Evolutionary conservation across 2,329 filamentous ascomycete genomes (phyloP), one percentile per base, ranked within the genome.

Genomic region (Fusarium concolor): DNA sequence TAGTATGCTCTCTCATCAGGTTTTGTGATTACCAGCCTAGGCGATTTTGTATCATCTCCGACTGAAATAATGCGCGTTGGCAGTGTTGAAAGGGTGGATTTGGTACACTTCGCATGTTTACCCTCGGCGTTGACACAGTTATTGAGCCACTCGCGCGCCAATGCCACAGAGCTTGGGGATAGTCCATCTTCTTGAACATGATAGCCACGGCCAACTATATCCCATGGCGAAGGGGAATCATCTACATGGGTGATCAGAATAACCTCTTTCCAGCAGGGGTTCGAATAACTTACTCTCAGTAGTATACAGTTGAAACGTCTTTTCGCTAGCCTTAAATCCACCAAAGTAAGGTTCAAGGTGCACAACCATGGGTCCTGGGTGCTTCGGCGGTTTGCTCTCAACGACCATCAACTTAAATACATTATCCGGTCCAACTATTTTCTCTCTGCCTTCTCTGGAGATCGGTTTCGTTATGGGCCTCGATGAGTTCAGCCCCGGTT

Each of bases 251-350:
- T 12, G 4, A 5, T 53, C 4, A 47, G 29, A 20, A 20, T 20
- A 2, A 12, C 4, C 4, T 6, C 3, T 4, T 26, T 14, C 3
- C 10, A 18, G 0, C 0, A 4, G 2, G 6, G 20, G 3, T 1
- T 2, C 17, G 9, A n/a, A n/a, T 9, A 17, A 14, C 39, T 6
- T 47, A 47, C 50, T 7, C 5, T 53, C 14, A 20, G 50, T 47
- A n/a, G 41, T 53, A 12, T 53, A 47, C 20, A 46, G 29, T n/a
- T 53, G 50, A 14, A 53, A 28, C 2, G 29, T 53, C 28, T 35
- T 53, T 46, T 26, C 26, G 2, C 7, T 35, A 5, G 12, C 9
- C 15, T 10, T 15, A 35, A 45, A 9, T 35, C 8, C 26, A 2
- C 5, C 5, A 26, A 7, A 24, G 10, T 46, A 9, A n/a, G 28